phyloP scores from a whole-genome alignment of 495 filamentous ascomycete genomes.

The Parathielavia hyrcaniae region DNA sequence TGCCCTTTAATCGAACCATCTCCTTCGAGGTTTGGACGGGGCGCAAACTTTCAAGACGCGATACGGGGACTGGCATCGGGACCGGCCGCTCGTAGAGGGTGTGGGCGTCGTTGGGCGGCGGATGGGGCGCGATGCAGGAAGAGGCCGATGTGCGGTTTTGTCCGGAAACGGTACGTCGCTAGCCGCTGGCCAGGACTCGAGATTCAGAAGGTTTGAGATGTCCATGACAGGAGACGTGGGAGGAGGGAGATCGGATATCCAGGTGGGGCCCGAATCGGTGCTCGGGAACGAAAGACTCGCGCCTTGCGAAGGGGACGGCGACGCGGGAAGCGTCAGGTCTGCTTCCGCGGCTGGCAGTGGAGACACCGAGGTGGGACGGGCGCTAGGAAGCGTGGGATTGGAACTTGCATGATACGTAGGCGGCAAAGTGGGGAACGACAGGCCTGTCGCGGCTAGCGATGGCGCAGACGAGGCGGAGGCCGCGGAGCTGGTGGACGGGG shows the following conservation, averaged over 20 bases:
- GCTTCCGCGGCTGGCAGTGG: not conserved
- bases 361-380: not conserved
- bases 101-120: not conserved
- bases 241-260: not conserved
- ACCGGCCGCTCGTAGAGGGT: not conserved
- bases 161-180: conserved; percentile 9
- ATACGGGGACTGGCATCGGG: not conserved
- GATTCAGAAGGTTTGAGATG: conserved; percentile 7
- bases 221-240: conserved; percentile 2
- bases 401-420: not conserved
- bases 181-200: conserved; percentile 1
- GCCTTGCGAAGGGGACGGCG: conserved; percentile 1
- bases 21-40: no score
- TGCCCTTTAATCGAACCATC: no score
- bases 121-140: conserved; percentile 2
- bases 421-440: not conserved
- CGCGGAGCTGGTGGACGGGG: conserved; percentile 4
- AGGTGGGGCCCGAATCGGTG: conserved; percentile 2
- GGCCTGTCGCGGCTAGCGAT: not conserved
- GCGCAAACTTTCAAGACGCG: no score
- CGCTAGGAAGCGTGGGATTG: not conserved
- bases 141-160: conserved; percentile 3
- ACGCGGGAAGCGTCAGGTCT: not conserved
- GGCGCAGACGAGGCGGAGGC: not conserved
- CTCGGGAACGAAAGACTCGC: not conserved